Conservation (phyloP, 768 basidiomycete genomes). For the Suillus tomentosus region DNA sequence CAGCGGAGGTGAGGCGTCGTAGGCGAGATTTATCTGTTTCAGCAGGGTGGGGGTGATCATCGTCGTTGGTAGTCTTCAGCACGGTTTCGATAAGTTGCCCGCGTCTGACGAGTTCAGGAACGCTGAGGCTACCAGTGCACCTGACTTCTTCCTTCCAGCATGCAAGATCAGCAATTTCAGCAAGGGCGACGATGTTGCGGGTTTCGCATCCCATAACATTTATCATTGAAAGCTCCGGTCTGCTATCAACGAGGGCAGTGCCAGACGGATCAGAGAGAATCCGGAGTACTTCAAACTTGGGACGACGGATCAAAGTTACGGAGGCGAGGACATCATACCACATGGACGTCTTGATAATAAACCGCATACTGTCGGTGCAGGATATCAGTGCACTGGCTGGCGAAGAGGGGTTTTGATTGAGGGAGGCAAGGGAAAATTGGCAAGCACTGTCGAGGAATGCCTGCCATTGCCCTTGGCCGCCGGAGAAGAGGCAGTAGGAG, state of each 20-base stretch:
- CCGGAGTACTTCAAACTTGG: conserved; percentile 58
- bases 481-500: conserved; percentile 76
- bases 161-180: conserved; percentile 68
- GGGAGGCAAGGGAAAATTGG: conserved; percentile 51
- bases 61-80: conserved; percentile 21
- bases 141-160: conserved; percentile 59
- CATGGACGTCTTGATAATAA: conserved; percentile 81
- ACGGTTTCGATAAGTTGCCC: conserved; percentile 53
- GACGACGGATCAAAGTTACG: conserved; percentile 61
- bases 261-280: conserved; percentile 46
- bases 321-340: conserved; percentile 89
- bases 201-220: conserved; percentile 86
- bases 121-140: conserved; percentile 49
- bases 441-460: conserved; percentile 65
- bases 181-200: conserved; percentile 73
- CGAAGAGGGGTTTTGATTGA: conserved; percentile 40
- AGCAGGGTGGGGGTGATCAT: conserved; percentile 3
- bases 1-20: conserved; percentile 50
- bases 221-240: conserved; percentile 69
- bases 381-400: conserved; percentile 46
- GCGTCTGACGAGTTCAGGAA: conserved; percentile 58
- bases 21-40: conserved; percentile 30
- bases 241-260: conserved; percentile 28
- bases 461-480: conserved; percentile 71
- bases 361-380: conserved; percentile 55